Percentiles rank a stretch among this genome's conserved stretches.
Evolutionary conservation across 768 basidiomycete genomes (phyloP).

Genomic region (Kwoniella heveanensis): DNA sequence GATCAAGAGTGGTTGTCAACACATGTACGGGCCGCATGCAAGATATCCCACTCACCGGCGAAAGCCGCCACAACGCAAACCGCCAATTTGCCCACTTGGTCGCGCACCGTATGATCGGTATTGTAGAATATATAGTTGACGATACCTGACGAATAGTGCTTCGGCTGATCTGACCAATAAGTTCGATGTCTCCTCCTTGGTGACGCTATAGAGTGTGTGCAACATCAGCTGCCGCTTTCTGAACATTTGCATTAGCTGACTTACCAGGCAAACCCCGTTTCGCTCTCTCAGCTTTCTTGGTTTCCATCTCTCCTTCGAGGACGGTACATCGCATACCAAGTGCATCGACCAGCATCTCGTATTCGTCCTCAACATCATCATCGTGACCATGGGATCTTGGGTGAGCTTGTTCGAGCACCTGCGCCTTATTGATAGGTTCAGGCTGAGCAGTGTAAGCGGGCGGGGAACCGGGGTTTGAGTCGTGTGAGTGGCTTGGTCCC

Average conservation of each 20-base stretch:
- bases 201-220: background rate
- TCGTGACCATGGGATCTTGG: slow-evolving; percentile 21
- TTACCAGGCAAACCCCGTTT: slow-evolving; percentile 22
- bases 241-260: slow-evolving; percentile 4
- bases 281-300: slow-evolving; percentile 18
- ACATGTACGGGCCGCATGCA: background rate
- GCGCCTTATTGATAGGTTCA: slow-evolving; percentile 33
- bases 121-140: slow-evolving; percentile 39
- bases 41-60: slow-evolving; percentile 31
- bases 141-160: slow-evolving; percentile 26
- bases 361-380: slow-evolving; percentile 35
- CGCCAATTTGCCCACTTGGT: slow-evolving; percentile 30
- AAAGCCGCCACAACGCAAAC: slow-evolving; percentile 35
- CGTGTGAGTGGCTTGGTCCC: slow-evolving; percentile 3
- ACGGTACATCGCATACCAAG: slow-evolving; percentile 42
- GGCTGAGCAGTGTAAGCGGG: slow-evolving; percentile 49
- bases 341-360: slow-evolving; percentile 33
- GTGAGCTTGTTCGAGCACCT: slow-evolving; percentile 42
- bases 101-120: slow-evolving; percentile 20
- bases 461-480: slow-evolving; percentile 12
- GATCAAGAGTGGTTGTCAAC: slow-evolving; percentile 18
- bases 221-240: background rate
- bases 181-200: slow-evolving; percentile 7
- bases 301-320: slow-evolving; percentile 39
- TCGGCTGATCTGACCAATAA: slow-evolving; percentile 21